Base-by-base conservation (phyloP, 306 rosid species). In the Begonia loranthoides region DNA sequence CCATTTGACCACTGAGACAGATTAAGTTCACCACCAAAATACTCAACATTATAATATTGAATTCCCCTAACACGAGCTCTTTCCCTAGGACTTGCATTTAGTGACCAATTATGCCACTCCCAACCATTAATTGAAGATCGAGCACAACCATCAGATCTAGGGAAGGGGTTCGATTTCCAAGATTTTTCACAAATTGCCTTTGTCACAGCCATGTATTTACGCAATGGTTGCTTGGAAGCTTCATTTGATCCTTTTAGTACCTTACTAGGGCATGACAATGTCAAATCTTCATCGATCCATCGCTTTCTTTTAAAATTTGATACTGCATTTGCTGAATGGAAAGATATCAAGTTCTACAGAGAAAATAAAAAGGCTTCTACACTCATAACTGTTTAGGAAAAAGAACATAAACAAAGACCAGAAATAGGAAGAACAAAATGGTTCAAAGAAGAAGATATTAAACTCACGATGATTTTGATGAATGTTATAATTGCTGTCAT, bases 51-150 rank as follows among this genome's bases (percentile, higher is more conserved):
- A 45, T 65, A 59, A 63, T 36, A 55, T 4, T 64, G 66, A 53
- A 66, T 65, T 28, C 99, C 95, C 69, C 95, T 80, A 54, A 69
- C 71, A 54, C 76, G 74, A 65, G 92, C 85, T 75, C 90, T 80
- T 68, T 68, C 72, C 58, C 86, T 72, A 62, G 94, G 85, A 66
- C 70, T 90, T 17, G 99, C 94, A 34, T 64, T 74, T 52, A 58
- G 66, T 39, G 95, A 86, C 99, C 99, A 90, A 49, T 67, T 74
- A 74, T 69, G 99, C 99, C 95, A 90, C 67, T 78, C 82, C 95
- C 86, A 83, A 15, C 99, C 99, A 75, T 74, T 73, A 72, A 90
- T 74, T 57, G 99, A 86, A 58, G 75, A 67, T 51, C 93, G 83
- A 48, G 99, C 86, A 61, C 99, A 82, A 43, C 95, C 95, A 73